These are phyloP conservation scores for Calonectria hawksworthii DNA, from an alignment of 2,329 filamentous ascomycete species.

Conservation along the genomic window DNA sequence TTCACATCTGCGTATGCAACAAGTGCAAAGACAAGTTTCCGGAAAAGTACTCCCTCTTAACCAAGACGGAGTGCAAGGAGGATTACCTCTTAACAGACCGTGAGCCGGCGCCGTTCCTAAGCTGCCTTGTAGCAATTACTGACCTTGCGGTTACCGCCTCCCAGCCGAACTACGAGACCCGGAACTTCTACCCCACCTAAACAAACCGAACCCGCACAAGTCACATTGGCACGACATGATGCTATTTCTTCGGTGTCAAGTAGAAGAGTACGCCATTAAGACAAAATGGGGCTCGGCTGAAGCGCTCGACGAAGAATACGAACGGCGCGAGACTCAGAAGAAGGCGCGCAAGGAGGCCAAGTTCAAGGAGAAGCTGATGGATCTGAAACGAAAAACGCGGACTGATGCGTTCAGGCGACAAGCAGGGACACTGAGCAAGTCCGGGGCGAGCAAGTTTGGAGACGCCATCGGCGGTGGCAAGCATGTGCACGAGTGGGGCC, in stretches of 20 bases:
- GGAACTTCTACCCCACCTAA: slow-evolving; percentile 87
- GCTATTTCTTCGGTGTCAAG: slow-evolving; percentile 92
- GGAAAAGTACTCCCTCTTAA: slow-evolving; percentile 94
- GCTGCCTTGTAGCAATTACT: slow-evolving; percentile 18
- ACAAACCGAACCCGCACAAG: slow-evolving; percentile 94
- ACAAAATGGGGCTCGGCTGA: slow-evolving; percentile 93
- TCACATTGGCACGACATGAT: slow-evolving; percentile 99
- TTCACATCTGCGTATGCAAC: slow-evolving; percentile 81
- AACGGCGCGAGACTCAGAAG: slow-evolving; percentile 81
- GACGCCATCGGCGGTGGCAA: slow-evolving; percentile 78
- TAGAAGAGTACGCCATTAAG: slow-evolving; percentile 92
- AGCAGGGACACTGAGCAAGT: slow-evolving; percentile 69
- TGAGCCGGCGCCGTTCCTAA: slow-evolving; percentile 58
- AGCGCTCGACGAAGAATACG: slow-evolving; percentile 90
- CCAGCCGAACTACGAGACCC: slow-evolving; percentile 90
- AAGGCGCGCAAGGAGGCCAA: slow-evolving; percentile 91
- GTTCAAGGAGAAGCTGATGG: slow-evolving; percentile 89
- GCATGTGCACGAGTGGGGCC: slow-evolving; percentile 92
- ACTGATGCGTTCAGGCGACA: slow-evolving; percentile 90
- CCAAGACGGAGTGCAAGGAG: slow-evolving; percentile 95
- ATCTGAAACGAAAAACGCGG: slow-evolving; percentile 92
- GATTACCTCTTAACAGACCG: slow-evolving; percentile 96
- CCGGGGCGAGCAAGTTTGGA: slow-evolving; percentile 75
- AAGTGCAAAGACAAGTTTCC: slow-evolving; percentile 90
- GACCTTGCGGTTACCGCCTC: slow-evolving; percentile 60